Evolutionary conservation across 2,329 filamentous ascomycete species (phyloP).

Genomic region (Grosmannia penicillata): DNA sequence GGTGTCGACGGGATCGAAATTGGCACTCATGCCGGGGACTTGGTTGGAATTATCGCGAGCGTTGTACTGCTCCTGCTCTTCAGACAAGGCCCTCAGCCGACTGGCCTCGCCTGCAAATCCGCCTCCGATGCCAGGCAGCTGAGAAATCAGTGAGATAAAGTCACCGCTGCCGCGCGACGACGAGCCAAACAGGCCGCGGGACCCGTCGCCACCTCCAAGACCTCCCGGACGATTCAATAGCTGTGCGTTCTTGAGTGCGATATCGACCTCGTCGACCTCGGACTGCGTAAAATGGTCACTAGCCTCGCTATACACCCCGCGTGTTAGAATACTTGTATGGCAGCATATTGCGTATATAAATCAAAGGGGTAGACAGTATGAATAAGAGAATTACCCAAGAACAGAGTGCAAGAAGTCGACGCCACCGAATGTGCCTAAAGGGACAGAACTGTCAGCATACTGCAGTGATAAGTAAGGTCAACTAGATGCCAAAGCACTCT

Average conservation of each 20-base stretch:
- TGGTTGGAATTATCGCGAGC: slow-evolving; percentile 31
- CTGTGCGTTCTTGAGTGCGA: slow-evolving; percentile 56
- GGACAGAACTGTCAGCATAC: no score
- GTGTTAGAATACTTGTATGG: slow-evolving; percentile 10
- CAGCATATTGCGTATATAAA: slow-evolving; percentile 15
- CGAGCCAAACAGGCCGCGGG: slow-evolving; percentile 19
- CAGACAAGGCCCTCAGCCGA: slow-evolving; percentile 43
- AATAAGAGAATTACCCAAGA: slow-evolving; percentile 20
- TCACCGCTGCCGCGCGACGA: slow-evolving; percentile 27
- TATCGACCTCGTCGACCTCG: slow-evolving; percentile 67
- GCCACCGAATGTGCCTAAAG: slow-evolving; percentile 52
- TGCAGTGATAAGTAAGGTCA: no score
- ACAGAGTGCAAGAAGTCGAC: slow-evolving; percentile 78
- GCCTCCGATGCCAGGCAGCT: slow-evolving; percentile 56
- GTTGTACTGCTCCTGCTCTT: slow-evolving; percentile 49
- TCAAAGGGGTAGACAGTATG: not conserved
- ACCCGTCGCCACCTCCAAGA: slow-evolving; percentile 13
- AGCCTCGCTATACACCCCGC: slow-evolving; percentile 35
- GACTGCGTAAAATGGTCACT: slow-evolving; percentile 76
- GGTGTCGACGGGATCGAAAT: slow-evolving; percentile 66
- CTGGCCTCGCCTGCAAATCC: slow-evolving; percentile 54
- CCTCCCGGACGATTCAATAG: slow-evolving; percentile 21
- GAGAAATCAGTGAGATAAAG: slow-evolving; percentile 58
- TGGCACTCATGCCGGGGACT: slow-evolving; percentile 59
- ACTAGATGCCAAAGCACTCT: not conserved